Evolutionary conservation across 345 rosid genomes (phyloP).

Genomic region (Syzygium grande): DNA sequence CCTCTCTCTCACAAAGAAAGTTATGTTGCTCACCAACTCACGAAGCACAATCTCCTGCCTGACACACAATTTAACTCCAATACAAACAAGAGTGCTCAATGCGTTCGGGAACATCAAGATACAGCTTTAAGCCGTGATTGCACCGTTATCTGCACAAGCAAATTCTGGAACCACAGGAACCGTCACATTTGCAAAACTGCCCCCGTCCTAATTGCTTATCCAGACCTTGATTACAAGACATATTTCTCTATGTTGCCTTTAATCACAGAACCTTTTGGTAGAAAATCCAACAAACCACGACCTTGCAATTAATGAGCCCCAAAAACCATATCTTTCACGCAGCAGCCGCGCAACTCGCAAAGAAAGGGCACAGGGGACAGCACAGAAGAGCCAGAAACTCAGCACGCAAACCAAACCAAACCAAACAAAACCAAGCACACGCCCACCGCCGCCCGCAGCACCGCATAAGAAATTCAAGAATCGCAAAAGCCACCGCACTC

Average conservation of each 20-base stretch:
- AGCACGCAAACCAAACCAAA: neutral
- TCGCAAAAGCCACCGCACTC: neutral
- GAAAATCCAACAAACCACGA: neutral
- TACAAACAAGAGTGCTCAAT: neutral
- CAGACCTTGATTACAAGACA: neutral
- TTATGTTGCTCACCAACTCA: neutral
- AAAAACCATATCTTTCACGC: neutral
- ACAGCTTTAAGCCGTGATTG: neutral
- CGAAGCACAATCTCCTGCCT: neutral
- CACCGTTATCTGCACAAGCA: neutral
- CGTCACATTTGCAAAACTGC: neutral
- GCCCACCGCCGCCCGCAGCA: neutral
- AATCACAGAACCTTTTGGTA: neutral
- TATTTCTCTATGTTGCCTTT: neutral
- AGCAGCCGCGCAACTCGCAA: neutral
- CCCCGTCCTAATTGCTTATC: neutral
- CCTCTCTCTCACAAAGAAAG: neutral
- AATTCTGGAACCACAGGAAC: neutral
- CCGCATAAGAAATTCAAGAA: neutral
- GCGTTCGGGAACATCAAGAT: neutral
- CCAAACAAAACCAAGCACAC: neutral
- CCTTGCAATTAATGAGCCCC: neutral
- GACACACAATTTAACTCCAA: neutral
- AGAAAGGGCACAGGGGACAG: neutral
- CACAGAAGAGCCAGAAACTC: neutral